A percentile compares a stretch with the other conserved stretches of the same genome.
Evolutionary conservation across 352 stramenopile genomes (phyloP).

Genomic region (Globisporangium yorkense): DNA sequence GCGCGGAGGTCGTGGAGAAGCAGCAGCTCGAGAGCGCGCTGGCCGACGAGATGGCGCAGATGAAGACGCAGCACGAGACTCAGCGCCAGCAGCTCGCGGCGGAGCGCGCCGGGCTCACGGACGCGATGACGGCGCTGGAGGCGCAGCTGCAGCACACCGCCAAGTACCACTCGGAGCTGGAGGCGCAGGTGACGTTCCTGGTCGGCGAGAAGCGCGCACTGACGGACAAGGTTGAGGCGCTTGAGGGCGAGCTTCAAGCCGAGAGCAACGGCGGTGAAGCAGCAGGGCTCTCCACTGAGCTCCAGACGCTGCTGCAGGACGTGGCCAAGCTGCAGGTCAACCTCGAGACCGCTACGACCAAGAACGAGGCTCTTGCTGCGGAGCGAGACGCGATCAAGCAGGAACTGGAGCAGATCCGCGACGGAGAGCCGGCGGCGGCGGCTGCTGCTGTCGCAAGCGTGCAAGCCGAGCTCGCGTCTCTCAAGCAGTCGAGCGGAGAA

Average conservation of each 20-base stretch:
- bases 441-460: not conserved
- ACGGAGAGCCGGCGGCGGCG: too few species aligned
- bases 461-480: conserved; percentile 24
- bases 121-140: conserved; percentile 26
- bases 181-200: conserved; percentile 22
- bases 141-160: conserved; percentile 27
- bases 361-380: not conserved
- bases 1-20: conserved; percentile 21
- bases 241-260: conserved; percentile 11
- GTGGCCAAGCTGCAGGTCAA: conserved; percentile 27
- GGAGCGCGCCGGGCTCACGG: conserved; percentile 19
- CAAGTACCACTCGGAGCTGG: conserved; percentile 17
- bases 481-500: not conserved
- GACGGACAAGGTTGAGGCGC: conserved; percentile 17
- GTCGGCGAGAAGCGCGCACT: conserved; percentile 28
- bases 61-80: not conserved
- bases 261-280: conserved; percentile 7
- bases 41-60: conserved; percentile 1
- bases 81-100: conserved; percentile 16
- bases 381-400: not conserved
- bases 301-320: conserved; percentile 36
- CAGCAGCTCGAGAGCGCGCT: conserved; percentile 19
- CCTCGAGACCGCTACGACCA: conserved; percentile 14
- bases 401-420: not conserved
- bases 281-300: conserved; percentile 10